Conservation (phyloP, 2,329 filamentous ascomycete species). For the Phialophora macrospora region DNA sequence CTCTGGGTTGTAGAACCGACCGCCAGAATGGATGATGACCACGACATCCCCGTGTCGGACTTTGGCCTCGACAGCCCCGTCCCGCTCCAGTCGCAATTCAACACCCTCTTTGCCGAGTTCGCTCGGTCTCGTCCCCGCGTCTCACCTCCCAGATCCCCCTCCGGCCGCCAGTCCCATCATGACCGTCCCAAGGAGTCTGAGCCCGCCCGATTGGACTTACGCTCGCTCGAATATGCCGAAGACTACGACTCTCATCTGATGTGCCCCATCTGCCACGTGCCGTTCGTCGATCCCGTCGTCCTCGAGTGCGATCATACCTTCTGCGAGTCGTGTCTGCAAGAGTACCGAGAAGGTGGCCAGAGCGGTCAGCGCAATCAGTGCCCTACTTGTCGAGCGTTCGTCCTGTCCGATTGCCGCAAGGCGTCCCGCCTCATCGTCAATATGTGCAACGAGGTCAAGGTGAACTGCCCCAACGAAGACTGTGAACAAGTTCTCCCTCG, state of each 20-base stretch:
- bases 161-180: constrained; percentile 23
- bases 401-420: constrained; percentile 45
- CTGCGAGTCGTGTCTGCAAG: constrained; percentile 63
- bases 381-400: constrained; percentile 61
- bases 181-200: constrained; percentile 3
- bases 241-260: constrained; percentile 64
- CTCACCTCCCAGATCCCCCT: constrained; percentile 33
- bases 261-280: constrained; percentile 68
- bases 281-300: constrained; percentile 64
- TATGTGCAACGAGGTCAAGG: constrained; percentile 66
- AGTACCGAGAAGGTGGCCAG: constrained; percentile 39
- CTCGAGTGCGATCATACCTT: constrained; percentile 68
- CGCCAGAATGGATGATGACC: constrained; percentile 24
- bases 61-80: constrained; percentile 29
- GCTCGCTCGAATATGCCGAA: constrained; percentile 62
- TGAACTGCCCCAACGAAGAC: constrained; percentile 64
- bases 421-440: constrained; percentile 63
- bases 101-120: constrained; percentile 39
- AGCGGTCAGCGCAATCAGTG: constrained; percentile 48
- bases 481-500: constrained; percentile 61
- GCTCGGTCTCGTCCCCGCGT: constrained; percentile 34
- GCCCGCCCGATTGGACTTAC: constrained; percentile 51
- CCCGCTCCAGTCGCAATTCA: constrained; percentile 31
- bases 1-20: neutral
- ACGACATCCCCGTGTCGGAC: constrained; percentile 17